A percentile compares a stretch with the other conserved stretches of the same genome.
phyloP scores from a whole-genome alignment of 495 filamentous ascomycete species.

The Lindgomyces ingoldianus region DNA sequence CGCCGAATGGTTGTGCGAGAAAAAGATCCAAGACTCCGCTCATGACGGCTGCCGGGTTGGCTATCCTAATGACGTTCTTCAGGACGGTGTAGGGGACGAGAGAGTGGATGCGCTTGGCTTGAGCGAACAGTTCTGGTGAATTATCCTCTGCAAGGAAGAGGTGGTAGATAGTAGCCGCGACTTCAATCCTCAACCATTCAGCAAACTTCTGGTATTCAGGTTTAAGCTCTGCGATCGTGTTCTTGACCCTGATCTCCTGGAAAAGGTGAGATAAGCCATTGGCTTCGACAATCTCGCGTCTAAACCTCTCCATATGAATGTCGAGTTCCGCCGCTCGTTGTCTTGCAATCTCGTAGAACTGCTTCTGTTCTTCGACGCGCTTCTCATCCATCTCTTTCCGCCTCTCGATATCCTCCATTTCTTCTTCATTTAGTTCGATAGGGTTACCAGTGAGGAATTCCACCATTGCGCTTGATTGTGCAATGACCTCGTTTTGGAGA shows the following conservation, averaged over 20 bases:
- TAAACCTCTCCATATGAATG: conserved; percentile 92
- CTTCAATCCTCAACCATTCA: conserved; percentile 96
- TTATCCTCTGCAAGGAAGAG: conserved; percentile 98
- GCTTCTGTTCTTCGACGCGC: conserved; percentile 84
- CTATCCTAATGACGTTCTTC: conserved; percentile 95
- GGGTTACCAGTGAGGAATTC: conserved; percentile 76
- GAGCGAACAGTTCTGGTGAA: conserved; percentile 91
- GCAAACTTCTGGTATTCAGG: conserved; percentile 97
- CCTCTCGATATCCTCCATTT: conserved; percentile 72
- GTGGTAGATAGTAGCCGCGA: conserved; percentile 95
- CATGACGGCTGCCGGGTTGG: conserved; percentile 97
- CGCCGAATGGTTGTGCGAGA: conserved; percentile 89
- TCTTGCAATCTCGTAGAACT: conserved; percentile 92
- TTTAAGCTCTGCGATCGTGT: conserved; percentile 80
- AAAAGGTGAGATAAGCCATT: conserved; percentile 95
- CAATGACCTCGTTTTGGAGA: conserved; percentile 78
- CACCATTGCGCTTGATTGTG: conserved; percentile 74
- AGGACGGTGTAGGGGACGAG: conserved; percentile 87
- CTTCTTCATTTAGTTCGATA: conserved; percentile 74
- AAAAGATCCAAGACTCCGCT: conserved; percentile 88
- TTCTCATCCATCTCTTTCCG: conserved; percentile 84
- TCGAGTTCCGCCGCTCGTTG: conserved; percentile 89
- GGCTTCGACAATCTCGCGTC: conserved; percentile 71
- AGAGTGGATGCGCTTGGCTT: conserved; percentile 89
- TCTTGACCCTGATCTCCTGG: conserved; percentile 84